Conservation (phyloP, 371 early-diverging fungal species). For the Circinella umbellata region DNA sequence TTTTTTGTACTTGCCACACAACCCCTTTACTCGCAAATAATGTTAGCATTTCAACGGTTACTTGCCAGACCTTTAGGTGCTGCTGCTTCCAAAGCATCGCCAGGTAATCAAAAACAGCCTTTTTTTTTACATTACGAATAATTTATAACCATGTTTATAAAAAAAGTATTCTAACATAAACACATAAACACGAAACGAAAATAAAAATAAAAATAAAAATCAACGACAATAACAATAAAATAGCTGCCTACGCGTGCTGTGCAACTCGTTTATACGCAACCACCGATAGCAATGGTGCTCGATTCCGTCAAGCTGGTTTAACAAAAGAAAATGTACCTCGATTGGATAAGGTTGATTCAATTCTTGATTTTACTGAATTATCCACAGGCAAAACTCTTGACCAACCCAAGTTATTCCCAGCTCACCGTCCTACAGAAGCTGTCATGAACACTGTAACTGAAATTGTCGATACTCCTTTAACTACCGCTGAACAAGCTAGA, state of each 20-base stretch:
- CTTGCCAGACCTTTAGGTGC: constrained; percentile 13
- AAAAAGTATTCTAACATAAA: neutral
- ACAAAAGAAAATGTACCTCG: constrained; percentile 36
- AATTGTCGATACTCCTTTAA: constrained; percentile 46
- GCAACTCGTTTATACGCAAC: constrained; percentile 45
- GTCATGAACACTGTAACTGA: constrained; percentile 46
- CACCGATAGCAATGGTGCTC: constrained; percentile 20
- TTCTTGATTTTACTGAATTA: constrained; percentile 44
- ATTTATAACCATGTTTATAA: neutral
- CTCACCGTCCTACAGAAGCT: constrained; percentile 46
- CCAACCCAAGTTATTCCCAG: constrained; percentile 39
- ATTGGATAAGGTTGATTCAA: constrained; percentile 47
- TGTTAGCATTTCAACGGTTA: constrained; percentile 15
- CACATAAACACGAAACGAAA: neutral
- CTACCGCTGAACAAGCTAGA: constrained; percentile 32
- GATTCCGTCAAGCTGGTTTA: constrained; percentile 34
- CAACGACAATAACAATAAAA: neutral
- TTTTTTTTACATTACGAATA: too few species aligned
- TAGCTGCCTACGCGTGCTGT: constrained; percentile 7
- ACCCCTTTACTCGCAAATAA: neutral
- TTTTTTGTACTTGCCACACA: neutral
- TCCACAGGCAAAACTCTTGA: constrained; percentile 31
- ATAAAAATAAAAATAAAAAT: neutral
- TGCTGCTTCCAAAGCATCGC: neutral
- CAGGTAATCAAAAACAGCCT: neutral